A percentile compares a stretch with the other conserved stretches of the same genome.
phyloP scores from a whole-genome alignment of 257 asterid genomes.

The Solanum medicagineum region DNA sequence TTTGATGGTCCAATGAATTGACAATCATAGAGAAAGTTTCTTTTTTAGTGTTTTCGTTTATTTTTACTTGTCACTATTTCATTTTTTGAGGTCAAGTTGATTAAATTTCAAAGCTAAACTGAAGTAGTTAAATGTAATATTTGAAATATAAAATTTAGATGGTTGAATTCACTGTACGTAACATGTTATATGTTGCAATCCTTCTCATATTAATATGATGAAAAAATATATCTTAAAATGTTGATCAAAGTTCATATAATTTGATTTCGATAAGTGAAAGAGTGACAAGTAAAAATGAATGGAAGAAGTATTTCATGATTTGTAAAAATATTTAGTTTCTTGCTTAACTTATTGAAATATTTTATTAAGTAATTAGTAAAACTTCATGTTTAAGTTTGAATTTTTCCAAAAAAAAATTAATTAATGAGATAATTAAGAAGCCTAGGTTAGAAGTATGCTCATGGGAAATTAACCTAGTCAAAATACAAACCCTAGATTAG shows the following conservation, averaged over 20 bases:
- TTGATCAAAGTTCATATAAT: too few relatives aligned
- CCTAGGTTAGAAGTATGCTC: not conserved
- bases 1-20: not conserved
- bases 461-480: not conserved
- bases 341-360: not conserved
- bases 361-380: not conserved
- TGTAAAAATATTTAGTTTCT: not conserved
- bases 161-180: too few relatives aligned
- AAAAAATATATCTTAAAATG: too few relatives aligned
- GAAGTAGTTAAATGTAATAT: too few relatives aligned
- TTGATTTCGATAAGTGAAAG: too few relatives aligned
- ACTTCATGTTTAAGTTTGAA: not conserved
- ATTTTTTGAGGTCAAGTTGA: too few relatives aligned
- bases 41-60: not conserved
- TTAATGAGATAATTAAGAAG: not conserved
- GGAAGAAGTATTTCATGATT: not conserved
- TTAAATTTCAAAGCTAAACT: too few relatives aligned
- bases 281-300: too few relatives aligned
- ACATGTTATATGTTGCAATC: too few relatives aligned
- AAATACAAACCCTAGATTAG: not conserved
- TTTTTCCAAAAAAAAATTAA: not conserved
- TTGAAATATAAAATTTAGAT: too few relatives aligned
- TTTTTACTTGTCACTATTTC: too few relatives aligned
- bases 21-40: not conserved
- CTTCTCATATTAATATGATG: too few relatives aligned